Base-by-base conservation (phyloP, 176 grass and related monocot genomes). In the Ananas comosus region DNA sequence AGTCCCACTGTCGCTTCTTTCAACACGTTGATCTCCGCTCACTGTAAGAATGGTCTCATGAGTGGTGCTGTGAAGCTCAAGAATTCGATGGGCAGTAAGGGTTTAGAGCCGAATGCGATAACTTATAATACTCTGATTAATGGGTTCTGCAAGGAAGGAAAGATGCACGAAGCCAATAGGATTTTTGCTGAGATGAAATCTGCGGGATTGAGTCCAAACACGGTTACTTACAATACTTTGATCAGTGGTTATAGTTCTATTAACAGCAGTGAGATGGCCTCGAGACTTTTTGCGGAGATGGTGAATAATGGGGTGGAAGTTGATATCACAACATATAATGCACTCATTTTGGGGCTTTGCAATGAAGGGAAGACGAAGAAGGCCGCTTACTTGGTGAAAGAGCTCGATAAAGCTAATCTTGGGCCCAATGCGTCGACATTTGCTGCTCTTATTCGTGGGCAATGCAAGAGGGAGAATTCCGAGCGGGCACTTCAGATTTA, bases 331-430 rank as follows among this genome's bases (percentile, higher is more conserved):
- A 96, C 92, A 25, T 96, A 96, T 49, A 91, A 96, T 56, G 74
- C 83, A 0, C 83, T 91, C 12, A 96, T 96, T 61, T 67, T 89
- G 63, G 92, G 88, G 12, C 72, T 89, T 16, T 91, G 88, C 64
- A 84, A 87, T 54, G 79, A 85, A 64, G 88, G 86, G 69, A 91
- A 96, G 76, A 87, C 78, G 11, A 80, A 84, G 68, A 96, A 89
- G 69, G 81, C 83, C 0, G 72, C 53, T 12, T 76, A 3, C 10
- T 53, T 91, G 42, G 70, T 89, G 74, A 85, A 80, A 68, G 79
- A 89, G 22, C 83, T 96, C 63, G 61, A 82, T 51, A 76, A 53
- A 0, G 51, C 73, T 21, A 89, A 96, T 54, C 19, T 96, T 79
- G 78, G 66, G 5, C 88, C 83, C 2, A 91, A 89, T 85, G 83